Conservation (phyloP, 768 basidiomycete genomes). For the Scleroderma bovista region DNA sequence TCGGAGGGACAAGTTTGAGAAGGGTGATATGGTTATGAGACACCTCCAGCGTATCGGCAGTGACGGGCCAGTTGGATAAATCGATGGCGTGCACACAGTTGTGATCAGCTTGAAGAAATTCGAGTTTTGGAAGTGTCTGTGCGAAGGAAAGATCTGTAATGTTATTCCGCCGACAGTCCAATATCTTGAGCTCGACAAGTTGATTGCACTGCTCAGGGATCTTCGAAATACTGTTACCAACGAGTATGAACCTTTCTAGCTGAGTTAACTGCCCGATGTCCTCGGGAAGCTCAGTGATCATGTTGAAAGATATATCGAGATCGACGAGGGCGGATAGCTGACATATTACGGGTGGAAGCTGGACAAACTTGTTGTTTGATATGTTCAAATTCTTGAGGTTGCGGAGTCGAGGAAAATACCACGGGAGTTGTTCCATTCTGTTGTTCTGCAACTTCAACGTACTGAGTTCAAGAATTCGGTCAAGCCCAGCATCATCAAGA, state of each 20-base stretch:
- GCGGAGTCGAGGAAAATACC: conserved; percentile 74
- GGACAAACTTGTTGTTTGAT: conserved; percentile 90
- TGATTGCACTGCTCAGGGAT: conserved; percentile 59
- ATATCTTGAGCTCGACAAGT: conserved; percentile 54
- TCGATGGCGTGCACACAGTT: conserved; percentile 80
- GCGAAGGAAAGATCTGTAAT: conserved; percentile 72
- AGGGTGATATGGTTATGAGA: conserved; percentile 89
- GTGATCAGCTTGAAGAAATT: conserved; percentile 69
- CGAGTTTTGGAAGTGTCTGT: conserved; percentile 63
- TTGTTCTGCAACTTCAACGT: conserved; percentile 85
- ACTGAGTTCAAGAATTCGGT: conserved; percentile 65
- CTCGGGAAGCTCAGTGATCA: conserved; percentile 73
- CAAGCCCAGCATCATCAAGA: conserved; percentile 79
- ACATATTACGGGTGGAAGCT: conserved; percentile 69
- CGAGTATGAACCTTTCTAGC: conserved; percentile 69
- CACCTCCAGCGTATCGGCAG: conserved; percentile 58
- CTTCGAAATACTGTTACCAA: conserved; percentile 76
- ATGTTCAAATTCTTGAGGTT: conserved; percentile 78
- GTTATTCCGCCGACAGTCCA: conserved; percentile 85
- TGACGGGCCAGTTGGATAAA: conserved; percentile 61
- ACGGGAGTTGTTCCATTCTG: conserved; percentile 79
- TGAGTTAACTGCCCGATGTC: conserved; percentile 64
- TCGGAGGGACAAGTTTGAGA: conserved; percentile 53
- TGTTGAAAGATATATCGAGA: conserved; percentile 94
- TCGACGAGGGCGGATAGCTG: conserved; percentile 70